Evolutionary conservation across 2,329 filamentous ascomycete species (phyloP), one percentile per base, ranked within the genome.

Genomic region (Ambrosiella beaveri): DNA sequence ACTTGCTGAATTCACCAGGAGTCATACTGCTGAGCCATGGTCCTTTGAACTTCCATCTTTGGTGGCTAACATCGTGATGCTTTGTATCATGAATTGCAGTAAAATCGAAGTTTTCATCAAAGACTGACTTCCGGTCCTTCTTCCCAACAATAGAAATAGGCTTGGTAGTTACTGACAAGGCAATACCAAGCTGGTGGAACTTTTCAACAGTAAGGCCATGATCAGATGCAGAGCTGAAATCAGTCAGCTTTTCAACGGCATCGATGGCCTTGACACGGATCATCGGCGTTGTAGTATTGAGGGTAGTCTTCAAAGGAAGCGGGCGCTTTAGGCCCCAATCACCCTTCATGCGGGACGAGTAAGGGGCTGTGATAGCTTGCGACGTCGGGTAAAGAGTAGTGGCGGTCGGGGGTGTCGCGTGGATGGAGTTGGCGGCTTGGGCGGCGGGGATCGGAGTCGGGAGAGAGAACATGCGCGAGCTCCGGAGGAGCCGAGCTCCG

Each of bases 301-400:
- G 79, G 4, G 88, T 90, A 2, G 85, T 82, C 68, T 84, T 84
- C 7, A 84, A 71, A 1, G 91, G 91, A 5, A 97, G 74, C 1
- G 88, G 77, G 58, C 91, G 77, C 73, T 97, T 97, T 65, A 96
- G 74, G 12, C 91, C 91, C 90, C 91, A 97, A 66, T 97, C 91
- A 40, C 91, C 91, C 66, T 80, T 80, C 45, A 76, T 73, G 27
- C 88, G 77, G 7, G 89, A 90, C 15, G 81, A 77, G 50, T 77
- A 73, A 5, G 88, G 84, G 0, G 88, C 90, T 12, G 84, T 83
- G 66, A 97, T 85, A 62, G 89, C 80, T 67, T 93, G 86, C 68
- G 86, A 79, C 56, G 82, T 88, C n/a, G 91, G 91, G 70, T 85
- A 86, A 37, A 81, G 78, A 61, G 80, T 76, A 12, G 91, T 97